Evolutionary conservation across 2,329 filamentous ascomycete species (phyloP).

Genomic region (Emergomyces africanus): DNA sequence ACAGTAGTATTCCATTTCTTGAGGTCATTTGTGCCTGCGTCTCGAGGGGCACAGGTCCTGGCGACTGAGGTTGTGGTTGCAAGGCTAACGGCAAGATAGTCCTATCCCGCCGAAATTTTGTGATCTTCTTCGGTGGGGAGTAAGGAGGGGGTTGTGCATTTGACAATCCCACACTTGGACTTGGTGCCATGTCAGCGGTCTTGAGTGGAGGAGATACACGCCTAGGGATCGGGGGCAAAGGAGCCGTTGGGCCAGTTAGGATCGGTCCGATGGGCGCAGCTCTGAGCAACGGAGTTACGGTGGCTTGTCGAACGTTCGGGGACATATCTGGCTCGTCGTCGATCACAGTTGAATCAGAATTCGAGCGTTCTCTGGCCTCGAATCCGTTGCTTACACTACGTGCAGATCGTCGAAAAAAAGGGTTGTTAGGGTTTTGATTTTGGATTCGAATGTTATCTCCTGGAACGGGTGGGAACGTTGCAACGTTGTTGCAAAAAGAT

Average conservation of each 20-base stretch:
- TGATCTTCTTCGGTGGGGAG: conserved; percentile 20
- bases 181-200: conserved; percentile 2
- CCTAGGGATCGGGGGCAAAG: neutral
- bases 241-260: neutral
- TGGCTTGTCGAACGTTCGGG: conserved; percentile 19
- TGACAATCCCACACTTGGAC: conserved; percentile 12
- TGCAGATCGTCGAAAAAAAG: conserved; percentile 14
- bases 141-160: conserved; percentile 44
- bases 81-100: conserved; percentile 46
- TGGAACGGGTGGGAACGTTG: neutral
- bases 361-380: conserved; percentile 8
- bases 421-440: conserved; percentile 9
- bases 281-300: conserved; percentile 16
- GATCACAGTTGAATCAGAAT: conserved; percentile 16
- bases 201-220: neutral
- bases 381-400: conserved; percentile 7
- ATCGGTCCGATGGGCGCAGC: conserved; percentile 4
- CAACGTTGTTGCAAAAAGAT: neutral
- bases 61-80: conserved; percentile 45
- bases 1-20: conserved; percentile 48
- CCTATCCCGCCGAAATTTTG: conserved; percentile 31
- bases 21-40: conserved; percentile 50
- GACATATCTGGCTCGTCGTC: conserved; percentile 19
- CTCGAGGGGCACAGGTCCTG: conserved; percentile 50
- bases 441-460: neutral